Evolutionary conservation across 1,284 basidiomycete species (phyloP), one percentile per base, ranked within the genome.

Genomic region (Sanghuangporus sanghuang): DNA sequence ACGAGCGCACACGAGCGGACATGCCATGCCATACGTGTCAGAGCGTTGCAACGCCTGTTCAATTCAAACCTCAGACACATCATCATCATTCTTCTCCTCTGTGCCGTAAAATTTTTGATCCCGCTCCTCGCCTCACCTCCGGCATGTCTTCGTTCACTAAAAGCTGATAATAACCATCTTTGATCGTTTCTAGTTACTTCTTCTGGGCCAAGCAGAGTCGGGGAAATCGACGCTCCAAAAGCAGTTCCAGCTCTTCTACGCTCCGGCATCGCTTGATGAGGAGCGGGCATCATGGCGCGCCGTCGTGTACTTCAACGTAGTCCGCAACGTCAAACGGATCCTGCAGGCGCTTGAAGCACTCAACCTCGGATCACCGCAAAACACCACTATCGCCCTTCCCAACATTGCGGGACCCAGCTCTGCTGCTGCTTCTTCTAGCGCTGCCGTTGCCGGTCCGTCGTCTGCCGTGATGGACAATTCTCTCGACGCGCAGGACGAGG

Each of bases 221-320:
- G 90, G 90, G 68, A 92, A 92, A 73, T 90, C 87, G 18, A 92
- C 89, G 0, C 79, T 92, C 38, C 89, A 90, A 73, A 92, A 92
- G 72, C 90, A 93, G 72, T 93, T 93, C 70, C 91, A 93, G 74
- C 83, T 93, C 66, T 88, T 93, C 82, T 92, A 92, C 75, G 87
- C 84, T 67, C 91, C 91, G 1, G 80, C 80, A 60, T 85, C 86
- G 12, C 78, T 93, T 59, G 89, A 93, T 62, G 81, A 83, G 63
- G 90, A 93, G 71, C 88, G 91, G 16, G 74, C 82, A 42, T 92
- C 90, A 27, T 93, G 90, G 90, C 84, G 86, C 57, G 85, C 86
- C n/a, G 89, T 93, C 66, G 84, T 93, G 50, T 91, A 88, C 74
- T 90, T 90, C 77, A 92, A 92, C 74, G 82, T 92, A 69, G 83